Percentiles rank a stretch among this genome's conserved stretches.
Conservation (phyloP, 1,284 basidiomycete genomes). For the Retiboletus flavoniger region DNA sequence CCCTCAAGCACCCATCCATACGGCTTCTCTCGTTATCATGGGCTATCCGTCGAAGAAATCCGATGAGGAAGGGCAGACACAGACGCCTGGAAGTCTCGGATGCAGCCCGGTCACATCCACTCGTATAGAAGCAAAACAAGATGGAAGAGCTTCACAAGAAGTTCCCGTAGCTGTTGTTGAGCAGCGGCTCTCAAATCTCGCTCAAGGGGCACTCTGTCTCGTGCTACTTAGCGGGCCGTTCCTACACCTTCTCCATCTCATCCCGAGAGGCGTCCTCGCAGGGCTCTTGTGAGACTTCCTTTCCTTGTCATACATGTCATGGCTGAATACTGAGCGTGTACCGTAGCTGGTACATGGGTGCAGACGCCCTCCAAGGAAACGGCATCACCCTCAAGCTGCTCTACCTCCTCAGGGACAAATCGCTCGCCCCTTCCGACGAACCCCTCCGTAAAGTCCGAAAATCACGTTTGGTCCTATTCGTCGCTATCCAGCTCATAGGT, state of each 20-base stretch:
- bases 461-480: slow-evolving; percentile 75
- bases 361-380: slow-evolving; percentile 77
- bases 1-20: slow-evolving; percentile 95
- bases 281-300: slow-evolving; percentile 63
- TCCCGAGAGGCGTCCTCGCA: slow-evolving; percentile 74
- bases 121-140: slow-evolving; percentile 28
- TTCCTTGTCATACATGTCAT: slow-evolving; percentile 2
- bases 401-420: slow-evolving; percentile 77
- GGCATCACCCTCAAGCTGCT: slow-evolving; percentile 84
- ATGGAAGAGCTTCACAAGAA: slow-evolving; percentile 42
- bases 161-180: slow-evolving; percentile 81
- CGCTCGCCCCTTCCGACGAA: slow-evolving; percentile 60
- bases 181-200: slow-evolving; percentile 85
- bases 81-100: slow-evolving; percentile 6
- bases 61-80: slow-evolving; percentile 41
- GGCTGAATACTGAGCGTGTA: slow-evolving; percentile 1
- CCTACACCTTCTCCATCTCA: slow-evolving; percentile 72
- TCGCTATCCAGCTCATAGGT: slow-evolving; percentile 77
- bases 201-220: slow-evolving; percentile 78
- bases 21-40: slow-evolving; percentile 81
- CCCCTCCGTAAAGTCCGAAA: slow-evolving; percentile 75
- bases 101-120: neutral
- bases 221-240: slow-evolving; percentile 82
- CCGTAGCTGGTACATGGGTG: slow-evolving; percentile 86
- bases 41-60: slow-evolving; percentile 47